Base-by-base conservation (phyloP, 2,329 filamentous ascomycete species). In the Talaromyces sp. region DNA sequence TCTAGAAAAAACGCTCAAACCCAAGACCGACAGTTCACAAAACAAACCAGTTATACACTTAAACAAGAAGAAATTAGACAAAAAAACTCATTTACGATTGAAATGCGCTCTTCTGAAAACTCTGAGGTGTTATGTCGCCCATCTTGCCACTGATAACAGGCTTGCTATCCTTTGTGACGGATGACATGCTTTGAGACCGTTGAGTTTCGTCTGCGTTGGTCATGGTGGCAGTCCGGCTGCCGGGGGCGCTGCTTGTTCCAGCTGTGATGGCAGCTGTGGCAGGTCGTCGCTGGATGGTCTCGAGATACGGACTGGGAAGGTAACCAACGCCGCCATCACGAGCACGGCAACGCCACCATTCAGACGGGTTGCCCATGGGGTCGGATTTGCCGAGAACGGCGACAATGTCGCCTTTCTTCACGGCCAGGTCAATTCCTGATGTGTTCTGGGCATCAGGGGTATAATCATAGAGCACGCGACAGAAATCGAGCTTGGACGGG, bases 291-390 rank as follows among this genome's bases (percentile, higher is more conserved):
- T 88, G 84, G 55, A 95, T 87, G 0, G 82, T 84, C 76, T 96
- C 92, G 30, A 99, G 84, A 71, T 97, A 99, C 1, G 92, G 93
- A 1, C 89, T 87, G 2, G 96, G 95, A 6, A 99, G 83, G 72
- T 98, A 99, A 8, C 95, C 95, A 69, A 96, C 88, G 28, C 92
- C 85, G 53, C 92, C 93, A 72, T 98, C 92, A 63, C 95, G 85
- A 15, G 93, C 90, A 60, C 95, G 85, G 77, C 96, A 99, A 66
- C 89, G 87, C 95, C 95, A 99, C 95, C 95, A 99, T 72, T 99
- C 93, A 58, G 90, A 95, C 4, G 92, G 86, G 69, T 95, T 92
- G 51, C 95, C 95, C 71, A 93, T 85, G 0, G 95, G 95, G 70
- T 99, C 95, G 19, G 87, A 90, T 80, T 97, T 97, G 79, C 88